Evolutionary conservation across 352 stramenopile genomes (phyloP).

Genomic region (Phytophthora rubi): DNA sequence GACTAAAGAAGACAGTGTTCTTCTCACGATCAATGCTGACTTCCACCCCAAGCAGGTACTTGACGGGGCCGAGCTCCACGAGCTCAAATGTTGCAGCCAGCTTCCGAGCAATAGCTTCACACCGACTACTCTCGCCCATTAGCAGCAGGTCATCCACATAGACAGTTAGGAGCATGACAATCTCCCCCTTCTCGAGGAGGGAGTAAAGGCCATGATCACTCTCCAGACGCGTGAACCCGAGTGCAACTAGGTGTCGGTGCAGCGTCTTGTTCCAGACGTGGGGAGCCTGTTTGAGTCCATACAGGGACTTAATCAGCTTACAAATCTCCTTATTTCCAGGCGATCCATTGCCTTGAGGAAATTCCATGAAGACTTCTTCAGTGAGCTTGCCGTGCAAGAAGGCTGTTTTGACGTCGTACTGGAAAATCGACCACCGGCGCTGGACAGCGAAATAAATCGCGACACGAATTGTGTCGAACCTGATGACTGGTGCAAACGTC

Average conservation of each 20-base stretch:
- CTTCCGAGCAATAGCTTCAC: no score
- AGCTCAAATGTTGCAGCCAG: no score
- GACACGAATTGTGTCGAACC: conserved; percentile 7
- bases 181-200: conserved; percentile 10
- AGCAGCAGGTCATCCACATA: conserved; percentile 1
- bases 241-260: conserved; percentile 5
- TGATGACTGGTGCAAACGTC: conserved; percentile 12
- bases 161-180: conserved; percentile 6
- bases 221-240: conserved; percentile 1
- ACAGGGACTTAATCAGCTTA: no score
- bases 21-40: conserved; percentile 3
- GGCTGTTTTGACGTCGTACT: no score
- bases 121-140: no score
- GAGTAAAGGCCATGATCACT: conserved; percentile 8
- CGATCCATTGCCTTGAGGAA: no score
- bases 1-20: neutral
- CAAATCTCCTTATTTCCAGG: no score
- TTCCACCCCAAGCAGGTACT: conserved; percentile 5
- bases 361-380: no score
- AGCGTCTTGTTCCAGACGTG: conserved; percentile 19
- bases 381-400: no score
- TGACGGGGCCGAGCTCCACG: neutral
- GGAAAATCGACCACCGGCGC: no score
- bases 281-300: no score
- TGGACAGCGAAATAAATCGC: neutral